Percentiles rank a stretch among this genome's conserved stretches.
phyloP scores from a whole-genome alignment of 805 yeast genomes.

The Sugiyamaella lignohabitans region DNA sequence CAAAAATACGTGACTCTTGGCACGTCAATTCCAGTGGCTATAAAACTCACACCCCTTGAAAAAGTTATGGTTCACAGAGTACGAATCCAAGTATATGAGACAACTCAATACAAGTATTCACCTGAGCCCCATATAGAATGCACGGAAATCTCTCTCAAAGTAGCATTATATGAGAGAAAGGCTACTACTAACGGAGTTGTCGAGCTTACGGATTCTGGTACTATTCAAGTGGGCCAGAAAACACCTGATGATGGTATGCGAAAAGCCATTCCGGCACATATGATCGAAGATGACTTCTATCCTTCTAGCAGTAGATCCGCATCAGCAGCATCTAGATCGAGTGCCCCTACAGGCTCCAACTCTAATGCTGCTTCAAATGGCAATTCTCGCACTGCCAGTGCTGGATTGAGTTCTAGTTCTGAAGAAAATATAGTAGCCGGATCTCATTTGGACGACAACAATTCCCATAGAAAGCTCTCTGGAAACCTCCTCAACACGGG shows the following conservation, averaged over 20 bases:
- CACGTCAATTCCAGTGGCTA: conserved; percentile 75
- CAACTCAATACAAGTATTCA: conserved; percentile 82
- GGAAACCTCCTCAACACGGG: conserved; percentile 3
- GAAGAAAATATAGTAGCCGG: background rate
- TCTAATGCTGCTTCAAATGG: background rate
- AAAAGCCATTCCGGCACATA: conserved; percentile 1
- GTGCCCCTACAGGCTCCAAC: background rate
- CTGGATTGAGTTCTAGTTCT: background rate
- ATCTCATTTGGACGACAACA: background rate
- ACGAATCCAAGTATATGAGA: conserved; percentile 78
- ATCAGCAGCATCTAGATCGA: conserved; percentile 34
- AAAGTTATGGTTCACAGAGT: conserved; percentile 84
- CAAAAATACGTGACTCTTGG: conserved; percentile 83
- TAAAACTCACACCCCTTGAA: conserved; percentile 78
- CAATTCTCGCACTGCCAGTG: background rate
- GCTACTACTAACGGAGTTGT: conserved; percentile 18
- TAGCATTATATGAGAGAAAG: conserved; percentile 63
- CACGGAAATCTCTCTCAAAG: conserved; percentile 17
- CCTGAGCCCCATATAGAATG: conserved; percentile 81
- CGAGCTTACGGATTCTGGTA: background rate
- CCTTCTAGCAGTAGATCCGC: background rate
- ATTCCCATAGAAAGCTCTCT: background rate
- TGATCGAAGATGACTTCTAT: too few species aligned
- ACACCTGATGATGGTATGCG: background rate
- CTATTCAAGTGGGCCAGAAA: background rate